Base-by-base conservation (phyloP, 208 protist species). In the Leishmania lainsoni region DNA sequence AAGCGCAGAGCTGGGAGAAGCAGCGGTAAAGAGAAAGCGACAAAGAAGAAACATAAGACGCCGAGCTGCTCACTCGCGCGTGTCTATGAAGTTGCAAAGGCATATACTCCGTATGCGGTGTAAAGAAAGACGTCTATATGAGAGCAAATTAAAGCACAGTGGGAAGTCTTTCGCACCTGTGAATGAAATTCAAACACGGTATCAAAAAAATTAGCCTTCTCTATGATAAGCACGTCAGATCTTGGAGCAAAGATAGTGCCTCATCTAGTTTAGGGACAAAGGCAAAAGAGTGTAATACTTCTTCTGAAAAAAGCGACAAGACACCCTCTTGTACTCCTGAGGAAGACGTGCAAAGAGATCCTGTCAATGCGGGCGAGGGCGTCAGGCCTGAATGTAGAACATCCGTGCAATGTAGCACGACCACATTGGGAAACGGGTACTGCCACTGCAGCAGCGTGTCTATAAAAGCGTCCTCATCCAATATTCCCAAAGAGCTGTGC, bases 391-490 rank as follows among this genome's bases (percentile, higher is more conserved):
- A 14, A 26, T 54, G 29, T n/a, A 79, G 69, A 32, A 83, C 49
- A 45, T 32, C 51, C 8, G 78, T 74, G 35, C 76, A 88, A 51
- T 87, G 86, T 5, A 92, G 17, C 12, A 89, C 76, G 32, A 92
- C 76, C 6, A 76, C 65, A 2, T 72, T 71, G 16, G 89, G 89
- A 42, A 80, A 69, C 49, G 79, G 71, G 52, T 90, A 93, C 29
- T 66, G 75, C 87, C 90, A 91, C 39, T 85, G 83, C 59, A 83
- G 22, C 51, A 91, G 51, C 5, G 86, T 93, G 69, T 90, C 83
- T 79, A 89, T 91, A 54, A 92, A 89, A 42, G 81, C 83, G 68
- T 91, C 90, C 68, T 93, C 83, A 49, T 91, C 82, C 29, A 91
- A 54, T 17, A 81, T 32, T 1, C 22, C 45, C 54, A 81, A n/a